Evolutionary conservation across 495 filamentous ascomycete species (phyloP).

Genomic region (Lophiotrema nucula): DNA sequence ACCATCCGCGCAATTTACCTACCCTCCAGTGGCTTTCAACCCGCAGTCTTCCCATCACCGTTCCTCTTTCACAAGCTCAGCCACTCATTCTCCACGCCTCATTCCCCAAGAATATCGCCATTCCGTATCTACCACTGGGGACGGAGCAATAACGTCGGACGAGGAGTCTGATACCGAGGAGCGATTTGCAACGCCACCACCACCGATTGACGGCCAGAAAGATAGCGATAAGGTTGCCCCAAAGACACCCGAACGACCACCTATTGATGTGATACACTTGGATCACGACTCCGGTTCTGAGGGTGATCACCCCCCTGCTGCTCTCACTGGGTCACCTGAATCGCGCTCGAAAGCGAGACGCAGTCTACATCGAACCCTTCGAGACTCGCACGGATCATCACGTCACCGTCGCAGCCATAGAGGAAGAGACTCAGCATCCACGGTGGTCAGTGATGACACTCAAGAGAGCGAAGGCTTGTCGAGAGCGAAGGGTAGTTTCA

Average conservation of each 20-base stretch:
- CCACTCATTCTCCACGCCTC: conserved; percentile 31
- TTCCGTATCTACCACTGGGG: conserved; percentile 24
- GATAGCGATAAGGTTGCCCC: conserved; percentile 10
- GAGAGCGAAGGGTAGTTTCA: conserved; percentile 82
- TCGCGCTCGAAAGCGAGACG: conserved; percentile 66
- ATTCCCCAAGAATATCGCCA: conserved; percentile 24
- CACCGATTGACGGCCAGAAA: too few relatives aligned
- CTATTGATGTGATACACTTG: conserved; percentile 44
- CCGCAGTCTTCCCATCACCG: conserved; percentile 29
- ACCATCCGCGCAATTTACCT: conserved; percentile 53
- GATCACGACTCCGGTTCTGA: conserved; percentile 40
- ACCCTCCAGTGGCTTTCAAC: conserved; percentile 50
- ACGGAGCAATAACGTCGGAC: conserved; percentile 23
- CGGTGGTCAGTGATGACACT: conserved; percentile 62
- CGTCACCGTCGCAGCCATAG: conserved; percentile 61
- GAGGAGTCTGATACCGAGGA: conserved; percentile 19
- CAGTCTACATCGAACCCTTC: conserved; percentile 90
- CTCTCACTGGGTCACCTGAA: conserved; percentile 26
- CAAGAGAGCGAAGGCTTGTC: conserved; percentile 62
- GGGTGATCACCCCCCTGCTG: conserved; percentile 26
- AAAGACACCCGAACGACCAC: conserved; percentile 8
- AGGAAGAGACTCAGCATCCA: conserved; percentile 70
- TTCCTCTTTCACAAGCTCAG: conserved; percentile 40
- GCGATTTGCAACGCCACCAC: conserved; percentile 30
- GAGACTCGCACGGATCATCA: conserved; percentile 65